Base-by-base conservation (phyloP, 495 filamentous ascomycete species). In the Sordaria brevicollis region DNA sequence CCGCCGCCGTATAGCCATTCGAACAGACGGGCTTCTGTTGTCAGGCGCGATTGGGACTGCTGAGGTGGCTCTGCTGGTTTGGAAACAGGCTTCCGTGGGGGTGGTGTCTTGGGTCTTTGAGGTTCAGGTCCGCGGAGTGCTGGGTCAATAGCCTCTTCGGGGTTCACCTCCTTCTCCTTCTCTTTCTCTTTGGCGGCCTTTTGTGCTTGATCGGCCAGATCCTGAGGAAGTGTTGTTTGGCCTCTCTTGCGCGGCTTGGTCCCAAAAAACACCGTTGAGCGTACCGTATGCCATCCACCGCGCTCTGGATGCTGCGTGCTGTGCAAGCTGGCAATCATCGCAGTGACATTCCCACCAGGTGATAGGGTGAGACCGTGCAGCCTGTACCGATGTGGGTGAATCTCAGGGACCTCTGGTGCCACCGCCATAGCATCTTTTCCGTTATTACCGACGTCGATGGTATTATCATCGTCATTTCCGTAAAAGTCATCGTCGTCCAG, bases 1-100 rank as follows among this genome's bases (percentile, higher is more conserved):
- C 80, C 83, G 19, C 74, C 77, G 65, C 82, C 83, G 71, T 85
- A 85, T 76, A 85, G 82, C 76, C 79, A 81, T 57, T 84, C 82
- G 73, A 82, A 82, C 66, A 80, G 74, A 11, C 69, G 72, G 0
- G 76, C 82, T 69, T 85, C 83, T 9, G 81, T 83, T 17, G 80
- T 83, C 10, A 81, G 72, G 11, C 49, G 29, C 11, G 25, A 65
- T 21, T 65, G 38, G 39, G 38, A 29, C 11, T 31, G 49, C 15
- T 33, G 38, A n/a, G 25, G 6, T 10, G 25, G 6, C 5, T 35
- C 15, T n/a, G 38, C 38, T 31, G 38, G 21, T 31, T 19, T 31
- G 29, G 29, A 1, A 5, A 29, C 8, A 13, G 39, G 3, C 7
- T 33, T 65, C 21, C n/a, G 19, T 29, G 49, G 49, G 29, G 49